A percentile compares a stretch with the other conserved stretches of the same genome.
phyloP scores from a whole-genome alignment of 2,329 filamentous ascomycete genomes.

The Thelonectria rubi region DNA sequence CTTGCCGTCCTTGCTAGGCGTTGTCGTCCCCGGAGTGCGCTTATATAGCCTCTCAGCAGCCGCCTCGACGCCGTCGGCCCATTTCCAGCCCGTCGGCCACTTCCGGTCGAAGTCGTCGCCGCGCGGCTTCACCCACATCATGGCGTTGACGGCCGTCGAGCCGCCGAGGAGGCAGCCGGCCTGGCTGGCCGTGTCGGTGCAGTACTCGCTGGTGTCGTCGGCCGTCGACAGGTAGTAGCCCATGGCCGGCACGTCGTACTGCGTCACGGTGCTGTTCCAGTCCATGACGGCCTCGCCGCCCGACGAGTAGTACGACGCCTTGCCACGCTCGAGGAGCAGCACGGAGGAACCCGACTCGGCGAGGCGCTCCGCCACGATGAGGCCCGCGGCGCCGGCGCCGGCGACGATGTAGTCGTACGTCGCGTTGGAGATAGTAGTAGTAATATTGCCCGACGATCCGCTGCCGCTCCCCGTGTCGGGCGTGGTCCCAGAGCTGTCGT shows the following conservation, averaged over 20 bases:
- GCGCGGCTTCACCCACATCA: constrained; percentile 74
- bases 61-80: constrained; percentile 66
- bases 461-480: constrained; percentile 43
- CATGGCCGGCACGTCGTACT: constrained; percentile 76
- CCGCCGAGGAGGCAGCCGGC: constrained; percentile 76
- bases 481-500: constrained; percentile 44
- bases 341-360: constrained; percentile 72
- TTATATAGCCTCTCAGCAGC: constrained; percentile 71
- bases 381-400: constrained; percentile 69
- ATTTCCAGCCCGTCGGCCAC: constrained; percentile 75
- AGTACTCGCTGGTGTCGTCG: constrained; percentile 70
- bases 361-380: constrained; percentile 64
- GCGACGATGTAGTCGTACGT: constrained; percentile 71
- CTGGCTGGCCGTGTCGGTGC: constrained; percentile 74
- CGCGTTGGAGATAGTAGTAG: constrained; percentile 43
- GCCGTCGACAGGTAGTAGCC: constrained; percentile 76
- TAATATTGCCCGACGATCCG: constrained; percentile 39
- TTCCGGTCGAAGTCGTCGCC: constrained; percentile 75
- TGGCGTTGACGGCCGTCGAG: constrained; percentile 72
- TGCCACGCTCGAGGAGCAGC: constrained; percentile 64
- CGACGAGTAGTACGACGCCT: constrained; percentile 69
- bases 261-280: constrained; percentile 72
- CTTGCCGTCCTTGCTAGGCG: constrained; percentile 72
- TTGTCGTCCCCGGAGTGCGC: constrained; percentile 75
- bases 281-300: constrained; percentile 70